Evolutionary conservation across 306 rosid species (phyloP).

Genomic region (Alnus rubra): DNA sequence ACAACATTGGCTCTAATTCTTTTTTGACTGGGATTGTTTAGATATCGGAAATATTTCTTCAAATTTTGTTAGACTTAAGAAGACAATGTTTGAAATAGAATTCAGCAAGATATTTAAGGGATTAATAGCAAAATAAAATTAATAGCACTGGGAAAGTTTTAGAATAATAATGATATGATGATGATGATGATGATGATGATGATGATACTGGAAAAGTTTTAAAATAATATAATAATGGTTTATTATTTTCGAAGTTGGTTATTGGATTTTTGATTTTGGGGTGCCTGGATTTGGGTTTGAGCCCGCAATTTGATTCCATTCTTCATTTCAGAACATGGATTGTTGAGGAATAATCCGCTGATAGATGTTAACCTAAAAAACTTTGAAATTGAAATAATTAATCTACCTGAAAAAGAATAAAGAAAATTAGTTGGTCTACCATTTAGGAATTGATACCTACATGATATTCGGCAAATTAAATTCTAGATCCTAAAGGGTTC

Average conservation of each 20-base stretch:
- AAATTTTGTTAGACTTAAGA: background rate
- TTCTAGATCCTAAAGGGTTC: background rate
- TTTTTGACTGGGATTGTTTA: constrained; percentile 9
- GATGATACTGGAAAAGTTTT: too few species aligned
- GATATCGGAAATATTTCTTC: constrained; percentile 10
- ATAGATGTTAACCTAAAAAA: background rate
- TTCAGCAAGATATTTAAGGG: background rate
- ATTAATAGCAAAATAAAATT: background rate
- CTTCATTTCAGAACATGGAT: background rate
- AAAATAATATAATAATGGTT: background rate
- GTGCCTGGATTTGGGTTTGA: background rate
- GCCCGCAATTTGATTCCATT: background rate
- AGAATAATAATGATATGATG: background rate
- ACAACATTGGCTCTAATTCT: constrained; percentile 28
- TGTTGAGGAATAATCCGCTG: background rate
- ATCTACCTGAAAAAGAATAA: background rate
- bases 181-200: background rate
- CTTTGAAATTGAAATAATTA: background rate
- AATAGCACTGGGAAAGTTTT: background rate
- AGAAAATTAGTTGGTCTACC: background rate
- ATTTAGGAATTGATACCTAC: background rate
- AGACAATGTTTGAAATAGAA: background rate
- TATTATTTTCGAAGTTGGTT: background rate
- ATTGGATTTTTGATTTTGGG: background rate
- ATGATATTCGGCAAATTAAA: background rate